These are phyloP conservation scores for Coemansia sp. DNA, from an alignment of 192 early-diverging fungal species.

Conservation along the genomic window DNA sequence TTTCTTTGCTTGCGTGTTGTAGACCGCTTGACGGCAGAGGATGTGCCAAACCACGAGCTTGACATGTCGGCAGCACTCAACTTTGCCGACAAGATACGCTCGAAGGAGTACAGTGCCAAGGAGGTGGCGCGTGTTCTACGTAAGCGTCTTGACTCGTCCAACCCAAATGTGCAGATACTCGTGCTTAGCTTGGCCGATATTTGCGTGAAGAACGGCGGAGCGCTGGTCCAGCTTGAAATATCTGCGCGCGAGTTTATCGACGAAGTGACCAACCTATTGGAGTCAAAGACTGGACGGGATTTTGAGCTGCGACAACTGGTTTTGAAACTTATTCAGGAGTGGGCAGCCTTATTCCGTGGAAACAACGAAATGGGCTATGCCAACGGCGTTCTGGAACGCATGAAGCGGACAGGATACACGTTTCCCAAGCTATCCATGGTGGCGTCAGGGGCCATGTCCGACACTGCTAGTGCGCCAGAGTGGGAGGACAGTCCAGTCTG, in stretches of 20 bases:
- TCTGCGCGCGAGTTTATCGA: conserved; percentile 89
- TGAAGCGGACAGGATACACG: conserved; percentile 67
- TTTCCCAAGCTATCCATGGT: conserved; percentile 72
- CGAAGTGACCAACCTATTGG: conserved; percentile 63
- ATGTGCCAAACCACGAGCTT: conserved; percentile 78
- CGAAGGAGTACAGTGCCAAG: conserved; percentile 75
- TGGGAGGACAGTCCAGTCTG: conserved; percentile 96
- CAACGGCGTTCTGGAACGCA: conserved; percentile 70
- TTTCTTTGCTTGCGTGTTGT: conserved; percentile 10
- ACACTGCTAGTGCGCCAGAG: conserved; percentile 89
- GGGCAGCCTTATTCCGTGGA: conserved; percentile 78
- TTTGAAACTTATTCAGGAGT: conserved; percentile 79
- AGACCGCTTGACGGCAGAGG: conserved; percentile 88
- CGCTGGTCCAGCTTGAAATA: conserved; percentile 80
- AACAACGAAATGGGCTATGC: conserved; percentile 80
- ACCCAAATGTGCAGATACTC: conserved; percentile 92
- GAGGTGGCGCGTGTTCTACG: conserved; percentile 74
- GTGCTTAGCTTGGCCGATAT: conserved; percentile 86
- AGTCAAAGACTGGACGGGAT: conserved; percentile 59
- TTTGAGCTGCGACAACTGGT: conserved; percentile 74
- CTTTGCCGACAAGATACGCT: conserved; percentile 90
- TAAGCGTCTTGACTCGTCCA: conserved; percentile 76
- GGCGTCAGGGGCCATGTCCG: conserved; percentile 67
- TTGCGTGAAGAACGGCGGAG: conserved; percentile 93
- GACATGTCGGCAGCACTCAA: conserved; percentile 82